Base-by-base conservation (phyloP, 1,284 basidiomycete species). In the Puccinia triticina region DNA sequence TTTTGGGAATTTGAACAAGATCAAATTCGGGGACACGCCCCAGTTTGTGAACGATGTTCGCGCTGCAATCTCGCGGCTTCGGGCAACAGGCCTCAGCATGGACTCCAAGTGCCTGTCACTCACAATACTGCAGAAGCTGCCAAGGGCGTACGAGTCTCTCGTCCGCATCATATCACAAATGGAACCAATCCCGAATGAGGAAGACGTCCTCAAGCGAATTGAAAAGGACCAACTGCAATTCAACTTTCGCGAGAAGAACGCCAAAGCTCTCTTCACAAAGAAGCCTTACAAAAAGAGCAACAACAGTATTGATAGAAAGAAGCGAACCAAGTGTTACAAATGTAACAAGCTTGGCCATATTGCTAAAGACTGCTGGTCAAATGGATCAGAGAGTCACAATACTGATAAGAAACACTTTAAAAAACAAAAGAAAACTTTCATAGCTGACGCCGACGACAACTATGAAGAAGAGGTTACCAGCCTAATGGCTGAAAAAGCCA, bases 351-450 rank as follows among this genome's bases (percentile, higher is more conserved):
- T 66, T 66, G 64, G 64, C 18, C 64, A 46, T 18, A 21, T 69
- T 43, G 69, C 69, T 18, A 71, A 71, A 29, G 69, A 71, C 48
- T 71, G 69, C 18, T 71, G 69, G 69, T 48, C 69, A 8, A 48
- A 21, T 37, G 26, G 26, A 69, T 11, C 18, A 46, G 67, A 43
- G 18, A 69, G 23, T 14, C 26, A 46, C 46, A 43, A 69, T n/a
- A 46, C 67, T 12, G 23, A 69, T 2, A 69, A 69, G 46, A 26
- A 1, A 7, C 4, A 23, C 1, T 69, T 43, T n/a, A 69, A 69
- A 46, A 43, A 69, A 21, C 18, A 69, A 5, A 69, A 69, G 12
- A 69, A 43, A n/a, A 23, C 67, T n/a, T 69, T n/a, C 21, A 69
- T 69, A 29, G 46, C 67, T 16, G 18, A 26, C 40, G 5, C 21